phyloP scores from a whole-genome alignment of 495 filamentous ascomycete genomes.

The Xylaria sp. region DNA sequence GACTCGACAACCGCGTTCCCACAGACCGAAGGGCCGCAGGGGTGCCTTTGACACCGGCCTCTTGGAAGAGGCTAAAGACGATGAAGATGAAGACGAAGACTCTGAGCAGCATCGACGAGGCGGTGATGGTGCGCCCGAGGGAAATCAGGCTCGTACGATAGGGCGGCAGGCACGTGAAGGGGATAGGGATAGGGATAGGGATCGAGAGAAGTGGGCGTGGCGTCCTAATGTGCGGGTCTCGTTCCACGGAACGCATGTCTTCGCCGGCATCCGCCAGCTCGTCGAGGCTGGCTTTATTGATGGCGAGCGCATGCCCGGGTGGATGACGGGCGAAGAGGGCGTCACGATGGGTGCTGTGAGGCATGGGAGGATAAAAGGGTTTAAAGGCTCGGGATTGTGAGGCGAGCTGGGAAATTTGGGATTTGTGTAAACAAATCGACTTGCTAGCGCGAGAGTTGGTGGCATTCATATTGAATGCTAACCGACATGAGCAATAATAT shows the following conservation, averaged over 20 bases:
- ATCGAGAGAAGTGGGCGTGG: constrained; percentile 50
- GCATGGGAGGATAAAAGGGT: constrained; percentile 63
- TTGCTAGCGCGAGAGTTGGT: background rate
- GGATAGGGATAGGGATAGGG: constrained; percentile 36
- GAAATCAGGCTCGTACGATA: background rate
- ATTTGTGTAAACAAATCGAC: background rate
- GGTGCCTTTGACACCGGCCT: constrained; percentile 29
- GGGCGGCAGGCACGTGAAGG: constrained; percentile 18
- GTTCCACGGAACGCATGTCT: constrained; percentile 80
- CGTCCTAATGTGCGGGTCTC: constrained; percentile 66
- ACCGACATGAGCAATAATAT: background rate
- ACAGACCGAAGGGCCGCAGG: constrained; percentile 43
- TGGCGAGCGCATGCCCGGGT: constrained; percentile 80
- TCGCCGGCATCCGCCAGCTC: constrained; percentile 76
- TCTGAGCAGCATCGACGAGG: constrained; percentile 7
- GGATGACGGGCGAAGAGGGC: constrained; percentile 89
- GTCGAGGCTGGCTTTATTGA: constrained; percentile 77
- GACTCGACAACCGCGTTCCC: constrained; percentile 41
- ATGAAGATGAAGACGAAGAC: constrained; percentile 37
- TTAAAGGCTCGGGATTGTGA: constrained; percentile 55
- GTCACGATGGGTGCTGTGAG: constrained; percentile 74
- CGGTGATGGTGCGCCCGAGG: background rate
- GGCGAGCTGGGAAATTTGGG: background rate
- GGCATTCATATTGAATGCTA: background rate
- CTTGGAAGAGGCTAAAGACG: constrained; percentile 36